Conservation (phyloP, 176 grass and related monocot species). For the Oryza coarctata region DNA sequence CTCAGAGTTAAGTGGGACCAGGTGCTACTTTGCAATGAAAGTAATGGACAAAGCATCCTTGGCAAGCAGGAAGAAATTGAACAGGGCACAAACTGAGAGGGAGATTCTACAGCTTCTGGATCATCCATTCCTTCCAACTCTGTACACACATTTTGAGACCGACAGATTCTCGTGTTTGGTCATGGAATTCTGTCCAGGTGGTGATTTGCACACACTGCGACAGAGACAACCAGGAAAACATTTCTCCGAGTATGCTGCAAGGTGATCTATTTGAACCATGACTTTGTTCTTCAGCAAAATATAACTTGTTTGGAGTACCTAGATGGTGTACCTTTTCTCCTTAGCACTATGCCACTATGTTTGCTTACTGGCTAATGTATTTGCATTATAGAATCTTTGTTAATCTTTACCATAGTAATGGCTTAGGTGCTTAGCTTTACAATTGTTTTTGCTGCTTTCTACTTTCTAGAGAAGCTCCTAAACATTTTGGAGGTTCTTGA, state of each 20-base stretch:
- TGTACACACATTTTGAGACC: conserved; percentile 93
- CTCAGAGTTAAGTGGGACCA: conserved; percentile 85
- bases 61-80: conserved; percentile 87
- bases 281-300: neutral
- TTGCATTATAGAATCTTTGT: conserved; percentile 1
- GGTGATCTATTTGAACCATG: conserved; percentile 44
- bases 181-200: conserved; percentile 97
- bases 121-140: conserved; percentile 82
- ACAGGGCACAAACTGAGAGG: conserved; percentile 87
- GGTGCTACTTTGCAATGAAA: conserved; percentile 97
- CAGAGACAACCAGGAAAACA: conserved; percentile 80
- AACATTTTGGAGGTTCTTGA: neutral
- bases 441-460: neutral
- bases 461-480: conserved; percentile 5
- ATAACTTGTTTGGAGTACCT: neutral
- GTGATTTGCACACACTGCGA: conserved; percentile 87
- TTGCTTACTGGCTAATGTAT: conserved; percentile 2
- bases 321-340: neutral
- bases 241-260: conserved; percentile 87
- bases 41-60: conserved; percentile 94
- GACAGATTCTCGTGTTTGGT: conserved; percentile 89
- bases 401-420: neutral
- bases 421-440: conserved; percentile 6
- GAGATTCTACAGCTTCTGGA: conserved; percentile 89
- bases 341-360: neutral